Evolutionary conservation across 345 rosid species (phyloP).

Genomic region (Salix dunnii): DNA sequence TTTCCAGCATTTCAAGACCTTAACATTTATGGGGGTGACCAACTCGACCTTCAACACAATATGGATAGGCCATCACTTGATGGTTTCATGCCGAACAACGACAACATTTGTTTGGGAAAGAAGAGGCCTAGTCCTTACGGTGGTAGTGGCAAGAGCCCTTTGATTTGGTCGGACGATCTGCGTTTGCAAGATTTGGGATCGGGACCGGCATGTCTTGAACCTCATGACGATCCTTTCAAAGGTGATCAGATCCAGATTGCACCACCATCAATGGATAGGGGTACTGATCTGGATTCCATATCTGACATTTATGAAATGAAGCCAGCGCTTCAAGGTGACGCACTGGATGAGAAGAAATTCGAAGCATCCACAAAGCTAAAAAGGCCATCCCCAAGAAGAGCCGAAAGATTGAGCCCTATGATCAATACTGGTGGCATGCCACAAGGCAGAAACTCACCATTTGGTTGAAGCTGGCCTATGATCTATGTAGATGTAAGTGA

Average conservation of each 20-base stretch:
- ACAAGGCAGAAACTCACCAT: conserved; percentile 62
- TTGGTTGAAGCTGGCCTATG: conserved; percentile 36
- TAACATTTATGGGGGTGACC: conserved; percentile 67
- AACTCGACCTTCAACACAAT: conserved; percentile 53
- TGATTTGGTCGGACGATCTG: conserved; percentile 82
- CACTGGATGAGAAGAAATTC: conserved; percentile 41
- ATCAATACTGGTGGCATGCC: conserved; percentile 39
- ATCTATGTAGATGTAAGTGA: conserved; percentile 10
- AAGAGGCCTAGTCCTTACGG: conserved; percentile 59
- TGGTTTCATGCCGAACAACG: conserved; percentile 42
- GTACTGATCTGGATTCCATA: conserved; percentile 51
- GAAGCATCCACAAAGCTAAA: conserved; percentile 47
- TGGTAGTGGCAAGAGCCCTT: conserved; percentile 61
- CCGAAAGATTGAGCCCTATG: conserved; percentile 53
- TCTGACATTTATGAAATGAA: conserved; percentile 69
- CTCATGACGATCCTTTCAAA: conserved; percentile 41
- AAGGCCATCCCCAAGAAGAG: conserved; percentile 68
- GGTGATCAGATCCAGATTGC: conserved; percentile 38
- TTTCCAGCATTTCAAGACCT: conserved; percentile 93
- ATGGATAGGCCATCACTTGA: conserved; percentile 57
- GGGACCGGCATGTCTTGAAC: conserved; percentile 31
- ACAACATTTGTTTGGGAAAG: conserved; percentile 56
- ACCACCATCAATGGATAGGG: conserved; percentile 46
- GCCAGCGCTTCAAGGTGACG: conserved; percentile 55
- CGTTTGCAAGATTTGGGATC: conserved; percentile 50